These are phyloP conservation scores for Cymbomonas tetramitiformis DNA, from an alignment of 139 green algal species.

Conservation along the genomic window DNA sequence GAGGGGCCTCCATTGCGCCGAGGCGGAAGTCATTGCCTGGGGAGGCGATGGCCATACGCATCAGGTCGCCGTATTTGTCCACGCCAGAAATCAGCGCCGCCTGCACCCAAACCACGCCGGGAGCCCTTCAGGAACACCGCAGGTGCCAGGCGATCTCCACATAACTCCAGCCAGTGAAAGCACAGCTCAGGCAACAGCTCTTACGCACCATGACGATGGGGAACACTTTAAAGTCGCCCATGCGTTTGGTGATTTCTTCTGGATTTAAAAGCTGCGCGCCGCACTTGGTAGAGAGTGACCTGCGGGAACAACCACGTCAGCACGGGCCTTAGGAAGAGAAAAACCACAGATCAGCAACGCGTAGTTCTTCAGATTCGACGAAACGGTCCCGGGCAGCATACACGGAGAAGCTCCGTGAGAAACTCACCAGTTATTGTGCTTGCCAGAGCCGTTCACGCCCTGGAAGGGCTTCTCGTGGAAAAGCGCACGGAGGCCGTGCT, in stretches of 20 bases:
- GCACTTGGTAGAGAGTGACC: slow-evolving; percentile 12
- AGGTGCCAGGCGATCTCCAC: too few relatives aligned
- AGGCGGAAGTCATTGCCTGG: slow-evolving; percentile 27
- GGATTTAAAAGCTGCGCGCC: slow-evolving; percentile 23
- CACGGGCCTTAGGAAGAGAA: too few relatives aligned
- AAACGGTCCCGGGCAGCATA: too few relatives aligned
- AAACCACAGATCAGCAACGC: too few relatives aligned
- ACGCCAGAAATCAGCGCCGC: slow-evolving; percentile 13
- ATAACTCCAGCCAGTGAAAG: too few relatives aligned
- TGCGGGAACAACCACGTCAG: too few relatives aligned
- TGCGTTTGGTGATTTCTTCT: not conserved
- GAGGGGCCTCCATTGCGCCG: slow-evolving; percentile 23
- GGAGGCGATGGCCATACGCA: slow-evolving; percentile 18
- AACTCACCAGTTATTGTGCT: slow-evolving; percentile 29
- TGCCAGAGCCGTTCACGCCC: slow-evolving; percentile 25
- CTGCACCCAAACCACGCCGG: too few relatives aligned
- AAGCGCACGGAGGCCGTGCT: slow-evolving; percentile 23
- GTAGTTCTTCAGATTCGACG: too few relatives aligned
- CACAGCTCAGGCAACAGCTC: too few relatives aligned
- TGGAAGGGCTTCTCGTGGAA: slow-evolving; percentile 27
- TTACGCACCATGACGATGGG: slow-evolving; percentile 23
- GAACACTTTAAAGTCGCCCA: slow-evolving; percentile 10
- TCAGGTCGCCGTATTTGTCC: slow-evolving; percentile 25
- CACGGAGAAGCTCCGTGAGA: too few relatives aligned
- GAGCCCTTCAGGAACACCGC: too few relatives aligned